Percentiles rank a stretch among this genome's conserved stretches.
Conservation (phyloP, 2,329 filamentous ascomycete genomes). For the Lachnellula occidentalis region DNA sequence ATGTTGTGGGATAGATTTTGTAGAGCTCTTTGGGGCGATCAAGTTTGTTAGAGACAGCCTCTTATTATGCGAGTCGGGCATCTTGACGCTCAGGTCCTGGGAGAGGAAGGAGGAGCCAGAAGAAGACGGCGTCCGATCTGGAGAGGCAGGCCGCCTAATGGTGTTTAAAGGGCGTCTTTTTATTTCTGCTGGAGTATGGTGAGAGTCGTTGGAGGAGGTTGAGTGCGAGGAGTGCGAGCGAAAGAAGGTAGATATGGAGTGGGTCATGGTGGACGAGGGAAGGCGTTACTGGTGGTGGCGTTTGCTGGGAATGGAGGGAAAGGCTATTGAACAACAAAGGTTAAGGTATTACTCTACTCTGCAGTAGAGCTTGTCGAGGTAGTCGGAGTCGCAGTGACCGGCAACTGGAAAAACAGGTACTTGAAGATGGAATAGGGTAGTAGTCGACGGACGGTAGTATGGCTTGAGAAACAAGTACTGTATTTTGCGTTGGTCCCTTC, state of each 20-base stretch:
- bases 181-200: constrained; percentile 16
- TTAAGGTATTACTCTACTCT: no score
- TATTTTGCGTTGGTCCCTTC: neutral
- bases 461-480: neutral
- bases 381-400: no score
- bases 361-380: no score
- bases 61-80: constrained; percentile 24
- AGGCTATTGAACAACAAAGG: neutral
- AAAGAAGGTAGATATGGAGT: constrained; percentile 24
- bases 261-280: constrained; percentile 20
- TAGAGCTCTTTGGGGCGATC: constrained; percentile 22
- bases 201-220: neutral
- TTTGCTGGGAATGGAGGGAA: neutral
- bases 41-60: constrained; percentile 22
- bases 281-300: neutral
- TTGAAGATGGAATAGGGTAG: no score
- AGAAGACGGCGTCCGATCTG: constrained; percentile 13
- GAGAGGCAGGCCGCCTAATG: constrained; percentile 9
- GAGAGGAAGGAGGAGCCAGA: constrained; percentile 12
- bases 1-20: constrained; percentile 21
- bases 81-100: constrained; percentile 14
- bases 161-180: constrained; percentile 19
- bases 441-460: no score
- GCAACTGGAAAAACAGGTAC: no score
- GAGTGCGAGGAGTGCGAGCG: constrained; percentile 17